phyloP scores from a whole-genome alignment of 148 eudicot genomes.

The Linanthus parryae region DNA sequence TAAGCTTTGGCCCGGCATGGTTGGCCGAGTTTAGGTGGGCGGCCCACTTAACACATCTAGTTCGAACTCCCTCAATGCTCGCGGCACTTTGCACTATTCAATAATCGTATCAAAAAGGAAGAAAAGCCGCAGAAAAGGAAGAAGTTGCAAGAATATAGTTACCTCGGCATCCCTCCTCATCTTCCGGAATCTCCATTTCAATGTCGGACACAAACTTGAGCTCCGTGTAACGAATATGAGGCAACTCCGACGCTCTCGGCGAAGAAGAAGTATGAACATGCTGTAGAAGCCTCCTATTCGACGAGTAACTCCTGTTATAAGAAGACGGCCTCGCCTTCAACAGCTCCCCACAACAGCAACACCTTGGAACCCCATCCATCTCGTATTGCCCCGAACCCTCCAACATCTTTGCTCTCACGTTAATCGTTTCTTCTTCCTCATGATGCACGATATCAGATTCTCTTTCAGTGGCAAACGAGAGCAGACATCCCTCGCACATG shows the following conservation, averaged over 20 bases:
- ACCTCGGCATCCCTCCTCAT: constrained; percentile 26
- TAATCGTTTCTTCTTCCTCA: constrained; percentile 49
- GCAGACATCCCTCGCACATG: constrained; percentile 92
- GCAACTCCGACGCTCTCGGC: constrained; percentile 35
- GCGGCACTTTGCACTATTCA: too few species aligned
- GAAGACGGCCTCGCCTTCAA: constrained; percentile 43
- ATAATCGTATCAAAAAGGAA: neutral
- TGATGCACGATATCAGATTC: constrained; percentile 39
- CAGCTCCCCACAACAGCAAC: constrained; percentile 90
- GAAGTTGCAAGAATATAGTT: constrained; percentile 4
- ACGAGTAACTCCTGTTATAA: constrained; percentile 19
- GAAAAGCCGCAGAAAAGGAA: neutral
- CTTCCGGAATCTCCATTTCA: constrained; percentile 28
- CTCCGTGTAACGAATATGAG: constrained; percentile 40
- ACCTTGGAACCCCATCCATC: constrained; percentile 23
- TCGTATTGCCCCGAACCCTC: constrained; percentile 3
- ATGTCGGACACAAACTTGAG: constrained; percentile 39
- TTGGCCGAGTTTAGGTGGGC: too few species aligned
- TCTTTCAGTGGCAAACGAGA: constrained; percentile 60
- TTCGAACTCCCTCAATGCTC: too few species aligned
- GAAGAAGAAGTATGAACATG: too few species aligned
- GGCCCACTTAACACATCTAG: too few species aligned
- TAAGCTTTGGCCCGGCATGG: too few species aligned
- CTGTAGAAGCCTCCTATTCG: too few species aligned
- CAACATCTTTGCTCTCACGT: constrained; percentile 21